Base-by-base conservation (phyloP, 1,284 basidiomycete genomes). In the Neolentinus lepideus region DNA sequence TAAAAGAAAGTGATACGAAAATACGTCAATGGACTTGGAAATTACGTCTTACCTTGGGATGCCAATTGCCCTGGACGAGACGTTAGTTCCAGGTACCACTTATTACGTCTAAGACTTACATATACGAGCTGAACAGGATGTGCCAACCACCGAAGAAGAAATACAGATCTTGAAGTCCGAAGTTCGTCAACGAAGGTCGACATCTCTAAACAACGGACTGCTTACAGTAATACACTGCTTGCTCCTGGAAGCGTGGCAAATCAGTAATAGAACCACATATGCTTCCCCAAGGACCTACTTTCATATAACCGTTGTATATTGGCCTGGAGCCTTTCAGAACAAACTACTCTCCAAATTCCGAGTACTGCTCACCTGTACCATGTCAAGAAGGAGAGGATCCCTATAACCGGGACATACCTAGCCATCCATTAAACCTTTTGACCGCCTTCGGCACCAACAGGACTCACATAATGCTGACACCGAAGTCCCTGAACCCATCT, bases 271-370 rank as follows among this genome's bases (percentile, higher is more conserved):
- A 31, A 31, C 12, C 12, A 4, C 29, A 31, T 31, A 31, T 12
- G 29, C 29, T 31, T 31, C 29, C 29, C 12, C 29, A 31, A 24
- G 54, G 59, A 69, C 75, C 69, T 67, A 88, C 93, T 80, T 97
- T 96, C 87, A 94, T 93, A 75, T 94, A 94, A 51, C 91, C 95
- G 64, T 96, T 95, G 77, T 98, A 98, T 66, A 96, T 89, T 1
- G 96, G 95, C 64, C 93, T 90, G 63, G 58, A 21, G 50, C 52
- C 57, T 43, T 43, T 27, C 52, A 56, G 26, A 50, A 60, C n/a
- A n/a, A n/a, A n/a, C n/a, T n/a, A n/a, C n/a, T n/a, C n/a, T n/a
- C n/a, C n/a, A n/a, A n/a, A n/a, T n/a, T n/a, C n/a, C n/a, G n/a
- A 26, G 33, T 25, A 52, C 10, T 25, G 63, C 78, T 63, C 60